Evolutionary conservation across 2,329 filamentous ascomycete species (phyloP).

Genomic region (Fusarium veterinarium): DNA sequence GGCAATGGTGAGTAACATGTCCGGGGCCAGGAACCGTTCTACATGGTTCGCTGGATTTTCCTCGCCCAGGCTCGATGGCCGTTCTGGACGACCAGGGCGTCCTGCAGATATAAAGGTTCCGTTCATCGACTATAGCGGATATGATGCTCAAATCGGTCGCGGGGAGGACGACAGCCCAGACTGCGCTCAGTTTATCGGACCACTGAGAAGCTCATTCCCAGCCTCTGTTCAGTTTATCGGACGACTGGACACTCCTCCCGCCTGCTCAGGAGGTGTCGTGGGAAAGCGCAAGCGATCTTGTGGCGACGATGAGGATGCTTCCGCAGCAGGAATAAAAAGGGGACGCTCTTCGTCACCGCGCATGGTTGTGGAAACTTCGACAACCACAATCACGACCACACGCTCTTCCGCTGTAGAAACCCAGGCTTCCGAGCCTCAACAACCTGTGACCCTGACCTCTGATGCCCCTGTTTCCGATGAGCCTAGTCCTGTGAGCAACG

Average conservation of each 20-base stretch:
- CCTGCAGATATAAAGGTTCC: neutral
- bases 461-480: neutral
- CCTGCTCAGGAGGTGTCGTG: neutral
- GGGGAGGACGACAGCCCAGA: neutral
- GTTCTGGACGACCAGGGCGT: neutral
- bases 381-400: neutral
- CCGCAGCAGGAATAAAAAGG: slow-evolving; percentile 3
- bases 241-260: neutral
- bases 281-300: slow-evolving; percentile 5
- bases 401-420: neutral
- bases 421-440: neutral
- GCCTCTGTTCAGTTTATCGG: neutral
- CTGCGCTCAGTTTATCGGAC: neutral
- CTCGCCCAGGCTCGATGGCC: neutral
- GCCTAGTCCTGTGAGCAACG: neutral
- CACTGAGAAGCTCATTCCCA: neutral
- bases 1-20: neutral
- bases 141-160: neutral
- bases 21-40: neutral
- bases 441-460: neutral
- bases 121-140: neutral
- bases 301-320: slow-evolving; percentile 9
- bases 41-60: neutral
- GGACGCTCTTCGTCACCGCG: neutral
- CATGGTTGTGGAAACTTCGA: neutral